phyloP scores from a whole-genome alignment of 2,329 filamentous ascomycete genomes.

The Venturia aucupariae region DNA sequence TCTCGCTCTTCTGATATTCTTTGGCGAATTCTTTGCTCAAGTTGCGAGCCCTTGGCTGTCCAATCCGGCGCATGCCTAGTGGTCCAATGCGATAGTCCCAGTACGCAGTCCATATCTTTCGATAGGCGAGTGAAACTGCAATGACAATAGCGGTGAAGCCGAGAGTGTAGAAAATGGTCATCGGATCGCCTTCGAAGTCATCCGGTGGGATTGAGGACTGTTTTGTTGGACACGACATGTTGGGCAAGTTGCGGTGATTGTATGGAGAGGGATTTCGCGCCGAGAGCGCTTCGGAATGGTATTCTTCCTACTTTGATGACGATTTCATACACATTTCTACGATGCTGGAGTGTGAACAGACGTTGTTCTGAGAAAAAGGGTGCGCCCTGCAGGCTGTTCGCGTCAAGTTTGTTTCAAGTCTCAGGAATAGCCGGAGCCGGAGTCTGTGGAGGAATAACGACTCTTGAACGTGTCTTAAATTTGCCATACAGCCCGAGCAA shows the following conservation, averaged over 20 bases:
- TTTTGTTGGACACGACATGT: slow-evolving; percentile 3
- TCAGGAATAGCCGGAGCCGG: too few relatives aligned
- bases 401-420: background rate
- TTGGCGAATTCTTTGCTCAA: slow-evolving; percentile 11
- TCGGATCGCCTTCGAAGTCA: slow-evolving; percentile 1
- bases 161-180: background rate
- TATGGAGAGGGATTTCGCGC: background rate
- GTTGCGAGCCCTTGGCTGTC: slow-evolving; percentile 6
- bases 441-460: background rate
- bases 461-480: background rate
- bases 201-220: background rate
- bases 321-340: background rate
- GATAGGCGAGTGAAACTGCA: slow-evolving; percentile 5
- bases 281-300: background rate
- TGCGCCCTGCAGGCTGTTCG: background rate
- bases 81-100: slow-evolving; percentile 5
- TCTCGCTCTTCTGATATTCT: background rate
- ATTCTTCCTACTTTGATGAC: background rate
- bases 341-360: background rate
- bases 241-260: background rate
- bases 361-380: background rate
- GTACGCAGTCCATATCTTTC: slow-evolving; percentile 4
- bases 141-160: slow-evolving; percentile 1
- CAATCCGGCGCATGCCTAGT: slow-evolving; percentile 1
- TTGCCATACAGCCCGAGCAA: background rate